A percentile compares a stretch with the other conserved stretches of the same genome.
Evolutionary conservation across 305 asterid species (phyloP).

Genomic region (Rubia tinctorum): DNA sequence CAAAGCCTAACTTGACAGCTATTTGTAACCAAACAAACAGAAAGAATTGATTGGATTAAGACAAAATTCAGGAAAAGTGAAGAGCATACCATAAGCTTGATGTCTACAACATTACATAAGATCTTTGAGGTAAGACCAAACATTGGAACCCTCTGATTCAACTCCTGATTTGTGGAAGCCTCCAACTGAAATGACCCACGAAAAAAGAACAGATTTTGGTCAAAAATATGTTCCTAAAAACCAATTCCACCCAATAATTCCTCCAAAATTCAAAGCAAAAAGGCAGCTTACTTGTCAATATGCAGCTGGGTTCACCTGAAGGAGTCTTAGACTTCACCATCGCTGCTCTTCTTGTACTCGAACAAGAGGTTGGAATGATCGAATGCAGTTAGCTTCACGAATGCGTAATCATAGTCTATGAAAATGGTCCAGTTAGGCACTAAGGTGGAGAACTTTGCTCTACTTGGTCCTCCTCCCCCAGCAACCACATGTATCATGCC

Average conservation of each 20-base stretch:
- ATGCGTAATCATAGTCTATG: conserved; percentile 72
- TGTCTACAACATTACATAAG: conserved; percentile 58
- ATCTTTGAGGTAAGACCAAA: conserved; percentile 72
- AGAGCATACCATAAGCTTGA: conserved; percentile 59
- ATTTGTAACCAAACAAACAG: background rate
- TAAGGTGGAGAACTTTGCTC: conserved; percentile 51
- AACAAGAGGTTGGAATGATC: conserved; percentile 76
- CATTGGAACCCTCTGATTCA: conserved; percentile 63
- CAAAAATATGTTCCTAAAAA: conserved; percentile 14
- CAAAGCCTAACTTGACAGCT: conserved; percentile 7
- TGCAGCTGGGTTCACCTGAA: too few relatives aligned
- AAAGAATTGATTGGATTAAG: background rate
- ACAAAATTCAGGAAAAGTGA: conserved; percentile 8
- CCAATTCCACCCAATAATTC: background rate
- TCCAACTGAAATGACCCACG: conserved; percentile 50
- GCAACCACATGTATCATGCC: conserved; percentile 96
- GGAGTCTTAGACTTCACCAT: conserved; percentile 80
- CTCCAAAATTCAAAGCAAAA: conserved; percentile 5
- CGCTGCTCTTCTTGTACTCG: conserved; percentile 86
- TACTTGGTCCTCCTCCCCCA: conserved; percentile 93
- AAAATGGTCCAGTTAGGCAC: conserved; percentile 73
- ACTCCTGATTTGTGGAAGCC: conserved; percentile 81
- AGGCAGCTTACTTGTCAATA: conserved; percentile 63
- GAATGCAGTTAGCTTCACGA: conserved; percentile 81
- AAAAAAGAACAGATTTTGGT: conserved; percentile 14